These are phyloP conservation scores for Cyclotella baltica DNA, from an alignment of 108 stramenopile genomes.

Conservation along the genomic window DNA sequence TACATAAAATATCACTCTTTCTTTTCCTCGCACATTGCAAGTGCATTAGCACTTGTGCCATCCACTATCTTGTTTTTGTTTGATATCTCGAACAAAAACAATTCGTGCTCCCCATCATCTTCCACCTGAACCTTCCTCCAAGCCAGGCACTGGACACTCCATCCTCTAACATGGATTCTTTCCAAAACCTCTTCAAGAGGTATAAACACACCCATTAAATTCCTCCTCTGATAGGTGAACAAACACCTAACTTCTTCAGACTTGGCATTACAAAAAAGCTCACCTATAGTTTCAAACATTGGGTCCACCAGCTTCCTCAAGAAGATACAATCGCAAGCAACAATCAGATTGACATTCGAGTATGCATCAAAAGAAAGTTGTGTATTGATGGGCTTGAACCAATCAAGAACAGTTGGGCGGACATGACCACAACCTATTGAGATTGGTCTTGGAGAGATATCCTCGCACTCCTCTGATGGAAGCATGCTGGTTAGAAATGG, in stretches of 20 bases:
- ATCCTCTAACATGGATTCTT: slow-evolving; percentile 36
- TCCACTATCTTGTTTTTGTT: background rate
- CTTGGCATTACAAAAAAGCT: slow-evolving; percentile 27
- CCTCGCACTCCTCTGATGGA: background rate
- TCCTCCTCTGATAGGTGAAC: slow-evolving; percentile 49
- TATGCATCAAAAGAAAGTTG: slow-evolving; percentile 14
- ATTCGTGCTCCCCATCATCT: slow-evolving; percentile 39
- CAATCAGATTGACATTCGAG: slow-evolving; percentile 32
- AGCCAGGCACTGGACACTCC: slow-evolving; percentile 44
- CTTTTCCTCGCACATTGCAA: background rate
- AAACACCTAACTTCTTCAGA: slow-evolving; percentile 13
- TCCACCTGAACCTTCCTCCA: slow-evolving; percentile 43
- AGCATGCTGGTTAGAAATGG: background rate
- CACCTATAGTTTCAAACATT: slow-evolving; percentile 19
- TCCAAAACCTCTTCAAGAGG: slow-evolving; percentile 38
- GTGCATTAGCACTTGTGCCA: background rate
- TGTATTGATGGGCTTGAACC: slow-evolving; percentile 25
- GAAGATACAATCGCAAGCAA: slow-evolving; percentile 53
- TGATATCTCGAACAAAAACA: slow-evolving; percentile 41
- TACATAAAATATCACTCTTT: too few species aligned
- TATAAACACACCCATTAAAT: slow-evolving; percentile 46
- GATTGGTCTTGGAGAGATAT: background rate
- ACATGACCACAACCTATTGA: slow-evolving; percentile 36
- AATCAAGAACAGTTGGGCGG: slow-evolving; percentile 30
- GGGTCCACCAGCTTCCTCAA: slow-evolving; percentile 46